Evolutionary conservation across 202 grass and related monocot species (phyloP), one percentile per base, ranked within the genome.

Genomic region (Dendrocalamus latiflorus): DNA sequence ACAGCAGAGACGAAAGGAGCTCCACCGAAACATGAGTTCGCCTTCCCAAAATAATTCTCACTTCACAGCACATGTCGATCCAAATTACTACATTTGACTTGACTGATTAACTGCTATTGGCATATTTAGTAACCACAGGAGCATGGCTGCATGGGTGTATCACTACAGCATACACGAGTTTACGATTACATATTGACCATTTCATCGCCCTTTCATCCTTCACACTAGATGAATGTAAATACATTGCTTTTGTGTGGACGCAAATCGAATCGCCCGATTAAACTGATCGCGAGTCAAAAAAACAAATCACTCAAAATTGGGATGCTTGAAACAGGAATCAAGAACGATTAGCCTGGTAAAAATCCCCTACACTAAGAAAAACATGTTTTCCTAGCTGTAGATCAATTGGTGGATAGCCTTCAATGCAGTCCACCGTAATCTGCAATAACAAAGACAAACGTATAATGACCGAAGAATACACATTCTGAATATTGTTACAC

Each of bases 311-410:
- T 79, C 74, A 90, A 86, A 86, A 79, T 45, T 75, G 43, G 68
- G 44, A 56, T 55, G 51, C 51, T 64, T 58, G 12, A 47, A 65
- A 74, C 34, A 62, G 80, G 49, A 84, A 71, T 80, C 70, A 87
- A 30, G 84, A 87, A 70, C 70, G 69, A 2, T 37, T 87, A 49
- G 88, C 84, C 77, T 68, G 69, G 57, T 86, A 92, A 70, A 82
- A 91, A 91, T 96, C 96, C 8, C 83, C 96, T 65, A 77, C 83
- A 50, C 88, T 89, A 11, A 99, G 87, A 74, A 99, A 96, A 62
- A 99, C 55, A 79, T 99, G 86, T 42, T 90, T 92, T 76, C 93
- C 93, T 70, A 91, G 56, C 47, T 82, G 85, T 70, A 96, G 70
- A 43, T 85, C 86, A 39, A 96, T 86, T 14, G 85, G 38, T 39